Evolutionary conservation across 192 early-diverging fungal genomes (phyloP).

Genomic region (Dissophora ornata): DNA sequence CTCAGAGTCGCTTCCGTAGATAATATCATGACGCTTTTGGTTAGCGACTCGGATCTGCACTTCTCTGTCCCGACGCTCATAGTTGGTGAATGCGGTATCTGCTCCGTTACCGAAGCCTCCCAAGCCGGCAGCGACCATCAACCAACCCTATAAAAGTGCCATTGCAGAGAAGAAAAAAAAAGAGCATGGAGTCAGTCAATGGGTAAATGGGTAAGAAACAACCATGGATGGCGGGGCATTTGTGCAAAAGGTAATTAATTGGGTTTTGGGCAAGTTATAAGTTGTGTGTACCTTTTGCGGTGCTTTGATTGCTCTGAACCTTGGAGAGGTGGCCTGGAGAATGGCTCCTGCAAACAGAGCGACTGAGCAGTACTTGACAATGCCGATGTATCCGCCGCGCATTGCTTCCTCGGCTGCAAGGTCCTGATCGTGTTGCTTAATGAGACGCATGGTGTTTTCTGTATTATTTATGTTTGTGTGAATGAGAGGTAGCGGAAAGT

Average conservation of each 20-base stretch:
- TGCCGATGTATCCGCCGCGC: conserved; percentile 41
- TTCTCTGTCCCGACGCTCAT: conserved; percentile 42
- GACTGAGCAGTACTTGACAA: conserved; percentile 41
- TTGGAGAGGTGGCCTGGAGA: conserved; percentile 33
- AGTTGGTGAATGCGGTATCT: conserved; percentile 48
- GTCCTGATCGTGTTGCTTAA: conserved; percentile 41
- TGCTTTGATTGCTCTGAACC: conserved; percentile 28
- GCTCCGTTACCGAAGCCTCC: conserved; percentile 51
- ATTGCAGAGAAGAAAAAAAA: background rate
- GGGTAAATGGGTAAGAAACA: no score
- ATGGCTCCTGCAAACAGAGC: conserved; percentile 31
- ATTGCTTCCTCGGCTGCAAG: conserved; percentile 36
- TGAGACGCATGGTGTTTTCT: conserved; percentile 45
- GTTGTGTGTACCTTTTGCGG: conserved; percentile 36
- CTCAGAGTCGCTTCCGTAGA: conserved; percentile 28
- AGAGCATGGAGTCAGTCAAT: background rate
- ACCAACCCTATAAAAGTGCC: conserved; percentile 22
- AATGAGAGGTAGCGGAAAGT: no score
- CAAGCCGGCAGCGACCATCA: conserved; percentile 45
- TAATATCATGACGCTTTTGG: conserved; percentile 30
- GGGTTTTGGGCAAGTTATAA: no score
- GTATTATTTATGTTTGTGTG: no score
- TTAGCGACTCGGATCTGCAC: conserved; percentile 39
- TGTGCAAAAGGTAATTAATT: no score
- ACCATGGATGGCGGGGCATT: no score